Percentiles rank a stretch among this genome's conserved stretches.
Conservation (phyloP, 2,329 filamentous ascomycete genomes). For the Arachnomyces sp. region DNA sequence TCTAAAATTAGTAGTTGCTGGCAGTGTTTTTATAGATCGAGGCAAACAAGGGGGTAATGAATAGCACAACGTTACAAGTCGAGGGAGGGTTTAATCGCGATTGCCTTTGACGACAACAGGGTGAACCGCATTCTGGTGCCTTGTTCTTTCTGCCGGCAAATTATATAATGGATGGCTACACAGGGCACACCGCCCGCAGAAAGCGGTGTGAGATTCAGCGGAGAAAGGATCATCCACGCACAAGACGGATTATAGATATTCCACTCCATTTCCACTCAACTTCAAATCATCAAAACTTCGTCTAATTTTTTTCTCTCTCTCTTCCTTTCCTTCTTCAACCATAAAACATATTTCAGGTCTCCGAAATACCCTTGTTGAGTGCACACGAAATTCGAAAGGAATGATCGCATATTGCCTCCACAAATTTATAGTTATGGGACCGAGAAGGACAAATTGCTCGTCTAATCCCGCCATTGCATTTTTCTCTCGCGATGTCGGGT, state of each 20-base stretch:
- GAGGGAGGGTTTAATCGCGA: too few species aligned
- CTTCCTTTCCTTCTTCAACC: slow-evolving; percentile 20
- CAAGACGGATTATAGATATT: slow-evolving; percentile 13
- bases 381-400: neutral
- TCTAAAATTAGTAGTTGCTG: too few species aligned
- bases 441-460: slow-evolving; percentile 34
- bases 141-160: too few species aligned
- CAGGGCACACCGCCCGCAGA: too few species aligned
- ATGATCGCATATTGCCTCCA: slow-evolving; percentile 24
- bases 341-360: slow-evolving; percentile 26
- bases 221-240: too few species aligned
- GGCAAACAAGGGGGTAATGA: too few species aligned
- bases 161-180: too few species aligned
- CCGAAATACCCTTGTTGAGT: slow-evolving; percentile 38
- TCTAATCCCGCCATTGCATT: slow-evolving; percentile 31
- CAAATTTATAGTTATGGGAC: slow-evolving; percentile 36
- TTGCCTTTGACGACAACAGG: too few species aligned
- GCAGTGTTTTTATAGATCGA: too few species aligned
- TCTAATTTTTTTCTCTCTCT: slow-evolving; percentile 12
- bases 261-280: slow-evolving; percentile 7
- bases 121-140: too few species aligned
- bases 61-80: too few species aligned
- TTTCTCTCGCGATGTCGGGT: slow-evolving; percentile 28
- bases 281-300: slow-evolving; percentile 13
- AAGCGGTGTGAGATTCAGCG: too few species aligned